Evolutionary conservation across 2,329 filamentous ascomycete genomes (phyloP), one percentile per base, ranked within the genome.

Genomic region (Grosmannia clavigera): DNA sequence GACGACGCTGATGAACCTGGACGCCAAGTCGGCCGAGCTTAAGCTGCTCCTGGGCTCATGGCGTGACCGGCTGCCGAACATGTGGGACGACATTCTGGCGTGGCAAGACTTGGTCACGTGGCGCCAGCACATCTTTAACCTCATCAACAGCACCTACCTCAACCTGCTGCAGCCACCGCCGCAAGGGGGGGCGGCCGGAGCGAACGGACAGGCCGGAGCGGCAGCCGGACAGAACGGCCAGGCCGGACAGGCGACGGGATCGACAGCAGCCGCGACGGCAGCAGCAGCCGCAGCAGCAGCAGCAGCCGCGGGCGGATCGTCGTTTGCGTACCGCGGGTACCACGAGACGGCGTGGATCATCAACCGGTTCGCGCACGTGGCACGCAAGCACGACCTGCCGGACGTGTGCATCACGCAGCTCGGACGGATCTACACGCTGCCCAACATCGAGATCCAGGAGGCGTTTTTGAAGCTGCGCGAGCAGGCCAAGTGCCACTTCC

Each of bases 331-430:
- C 71, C 85, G 94, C 53, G 94, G 94, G 31, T 99, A 96, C 70
- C 94, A 99, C 68, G 94, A 99, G 75, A 99, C 94, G 14, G 94
- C 94, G 2, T 99, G 94, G 94, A 99, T 99, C 66, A 99, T 99
- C 74, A 99, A 99, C 72, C 83, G 94, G 22, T 99, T 99, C 69
- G 95, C 94, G 1, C 94, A 99, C 70, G 94, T 99, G 51, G 94
- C 94, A 55, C 86, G 94, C 61, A 99, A 99, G 77, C 94, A 99
- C 72, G 92, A 89, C 66, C 84, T 99, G 66, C 90, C 92, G 0
- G 94, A 99, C 64, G 94, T 99, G 35, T 99, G 95, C 76, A 96
- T 99, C 73, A 92, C 84, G 65, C 94, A 99, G 70, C 82, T 99
- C 25, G 95, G 92, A 70, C 88, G 92, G 64, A 99, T 99, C 70